Conservation (phyloP, 2,329 filamentous ascomycete genomes). For the Neopestalotiopsis sp. region DNA sequence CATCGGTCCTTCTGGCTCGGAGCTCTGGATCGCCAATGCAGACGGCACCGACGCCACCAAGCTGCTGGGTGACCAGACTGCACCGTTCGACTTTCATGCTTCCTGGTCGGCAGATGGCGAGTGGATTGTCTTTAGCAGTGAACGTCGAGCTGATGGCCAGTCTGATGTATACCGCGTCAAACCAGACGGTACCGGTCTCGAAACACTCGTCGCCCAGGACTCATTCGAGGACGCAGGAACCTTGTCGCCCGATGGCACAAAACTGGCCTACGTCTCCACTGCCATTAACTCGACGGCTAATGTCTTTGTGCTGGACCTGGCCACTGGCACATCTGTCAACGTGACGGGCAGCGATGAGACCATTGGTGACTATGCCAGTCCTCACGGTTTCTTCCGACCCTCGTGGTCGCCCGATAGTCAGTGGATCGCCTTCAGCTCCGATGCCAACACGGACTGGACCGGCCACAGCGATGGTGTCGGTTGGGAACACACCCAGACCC, state of each 20-base stretch:
- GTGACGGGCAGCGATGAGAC: conserved; percentile 39
- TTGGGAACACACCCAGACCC: conserved; percentile 47
- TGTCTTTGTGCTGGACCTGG: conserved; percentile 44
- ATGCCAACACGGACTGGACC: conserved; percentile 46
- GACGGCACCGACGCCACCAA: conserved; percentile 43
- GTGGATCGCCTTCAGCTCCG: conserved; percentile 46
- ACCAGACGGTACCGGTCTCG: conserved; percentile 39
- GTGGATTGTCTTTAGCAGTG: conserved; percentile 45
- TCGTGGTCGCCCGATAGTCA: conserved; percentile 46
- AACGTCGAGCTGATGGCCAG: conserved; percentile 44
- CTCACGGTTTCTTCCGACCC: conserved; percentile 43
- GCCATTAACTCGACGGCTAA: conserved; percentile 40
- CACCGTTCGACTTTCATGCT: conserved; percentile 44
- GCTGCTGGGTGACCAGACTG: conserved; percentile 32
- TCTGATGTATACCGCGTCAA: conserved; percentile 45
- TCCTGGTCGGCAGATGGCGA: conserved; percentile 42
- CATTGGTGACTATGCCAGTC: conserved; percentile 22
- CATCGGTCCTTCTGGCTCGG: conserved; percentile 24
- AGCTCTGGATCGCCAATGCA: conserved; percentile 38
- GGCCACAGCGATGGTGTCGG: conserved; percentile 44
- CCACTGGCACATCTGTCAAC: conserved; percentile 36
- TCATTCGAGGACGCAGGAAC: conserved; percentile 42
- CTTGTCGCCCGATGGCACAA: conserved; percentile 43
- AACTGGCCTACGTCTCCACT: conserved; percentile 45
- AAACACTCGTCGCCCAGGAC: conserved; percentile 37